Conservation (phyloP, 306 rosid genomes). For the Aeschynomene evenia region DNA sequence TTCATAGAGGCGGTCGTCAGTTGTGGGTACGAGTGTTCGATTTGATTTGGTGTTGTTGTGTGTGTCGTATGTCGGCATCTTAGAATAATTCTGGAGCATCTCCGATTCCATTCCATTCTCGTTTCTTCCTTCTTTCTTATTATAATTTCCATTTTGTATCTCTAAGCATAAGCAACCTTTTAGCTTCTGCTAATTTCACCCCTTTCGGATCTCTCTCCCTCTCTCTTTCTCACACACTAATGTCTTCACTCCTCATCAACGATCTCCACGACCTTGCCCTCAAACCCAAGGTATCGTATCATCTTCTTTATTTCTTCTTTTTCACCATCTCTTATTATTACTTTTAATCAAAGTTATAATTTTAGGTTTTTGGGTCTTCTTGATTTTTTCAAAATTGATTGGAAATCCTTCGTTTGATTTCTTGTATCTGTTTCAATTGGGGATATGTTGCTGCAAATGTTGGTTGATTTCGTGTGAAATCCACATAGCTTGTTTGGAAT, state of each 20-base stretch:
- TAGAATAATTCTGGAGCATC: constrained; percentile 28
- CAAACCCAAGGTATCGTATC: constrained; percentile 35
- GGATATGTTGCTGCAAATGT: not conserved
- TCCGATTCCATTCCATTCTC: not conserved
- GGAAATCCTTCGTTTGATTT: not conserved
- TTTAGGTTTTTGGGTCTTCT: not conserved
- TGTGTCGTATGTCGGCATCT: not conserved
- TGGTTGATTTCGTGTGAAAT: not conserved
- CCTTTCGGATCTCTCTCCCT: not conserved
- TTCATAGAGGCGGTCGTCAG: too few species aligned
- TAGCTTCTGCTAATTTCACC: not conserved
- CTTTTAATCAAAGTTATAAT: not conserved
- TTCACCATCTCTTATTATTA: not conserved
- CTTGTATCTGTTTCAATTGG: not conserved
- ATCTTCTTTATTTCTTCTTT: not conserved
- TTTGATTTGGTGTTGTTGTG: not conserved
- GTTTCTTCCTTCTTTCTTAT: not conserved
- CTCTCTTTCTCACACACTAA: constrained; percentile 16
- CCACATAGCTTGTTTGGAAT: not conserved
- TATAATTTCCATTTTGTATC: too few species aligned
- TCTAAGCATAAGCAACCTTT: not conserved
- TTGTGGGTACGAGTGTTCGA: not conserved
- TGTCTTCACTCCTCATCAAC: constrained; percentile 28
- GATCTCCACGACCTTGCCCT: constrained; percentile 25
- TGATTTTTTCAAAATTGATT: not conserved